Evolutionary conservation across 768 basidiomycete genomes (phyloP), one percentile per base, ranked within the genome.

Genomic region (Leucogyrophana mollusca): DNA sequence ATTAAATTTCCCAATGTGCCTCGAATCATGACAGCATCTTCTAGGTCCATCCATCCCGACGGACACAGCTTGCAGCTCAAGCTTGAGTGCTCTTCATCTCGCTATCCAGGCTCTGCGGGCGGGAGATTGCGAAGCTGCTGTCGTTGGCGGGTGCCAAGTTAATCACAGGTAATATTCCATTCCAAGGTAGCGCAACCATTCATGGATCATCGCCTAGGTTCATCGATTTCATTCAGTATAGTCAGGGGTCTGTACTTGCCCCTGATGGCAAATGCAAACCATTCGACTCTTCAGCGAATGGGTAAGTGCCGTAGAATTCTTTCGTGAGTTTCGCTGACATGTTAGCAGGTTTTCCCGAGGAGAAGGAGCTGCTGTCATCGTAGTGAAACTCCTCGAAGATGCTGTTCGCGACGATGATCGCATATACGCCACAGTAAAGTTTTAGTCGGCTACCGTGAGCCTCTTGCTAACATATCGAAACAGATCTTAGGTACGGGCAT

Each of bases 21-120:
- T 69, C n/a, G 65, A 65, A 14, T 71, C 63, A 49, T 57, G 58
- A 0, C 59, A 69, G 35, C 67, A 72, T 40, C 46, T 71, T 16
- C 65, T 58, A 1, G 77, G 77, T 10, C 79, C 78, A 10, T 80
- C 78, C 4, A 48, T 79, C 25, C 72, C 76, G 4, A 53, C 71
- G 0, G 77, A 80, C 48, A 77, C 74, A 0, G 75, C 75, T 1
- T 79, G 78, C 51, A 77, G 73, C 27, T 78, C 76, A 16, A 68
- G 65, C 13, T 56, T 73, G n/a, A 70, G 65, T 4, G 74, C 73
- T 2, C 60, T 74, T 37, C 77, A 80, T 56, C 65, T 79, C 14
- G 78, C 73, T 2, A 62, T 77, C 2, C 70, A 72, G 23, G 68
- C 73, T 0, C 59, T 79, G 4, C 59, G 59, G 17, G 58, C 55